A percentile compares a stretch with the other conserved stretches of the same genome.
These are phyloP conservation scores for Daldinia decipiens DNA, from an alignment of 495 filamentous ascomycete genomes.

Conservation along the genomic window DNA sequence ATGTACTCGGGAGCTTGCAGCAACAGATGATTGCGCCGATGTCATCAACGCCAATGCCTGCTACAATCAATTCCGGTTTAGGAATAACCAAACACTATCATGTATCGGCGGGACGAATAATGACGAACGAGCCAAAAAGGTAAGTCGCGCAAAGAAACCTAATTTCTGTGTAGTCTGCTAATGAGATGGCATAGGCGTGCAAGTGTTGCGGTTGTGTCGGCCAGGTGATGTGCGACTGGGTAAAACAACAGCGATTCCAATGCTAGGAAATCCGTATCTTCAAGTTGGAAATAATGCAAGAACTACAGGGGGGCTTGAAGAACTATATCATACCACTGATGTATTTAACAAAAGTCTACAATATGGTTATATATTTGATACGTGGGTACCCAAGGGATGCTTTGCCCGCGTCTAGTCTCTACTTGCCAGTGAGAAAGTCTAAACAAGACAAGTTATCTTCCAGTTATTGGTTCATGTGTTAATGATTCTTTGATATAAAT, in stretches of 20 bases:
- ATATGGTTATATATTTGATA: too few species aligned
- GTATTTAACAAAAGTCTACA: too few species aligned
- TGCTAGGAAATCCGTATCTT: conserved; percentile 29
- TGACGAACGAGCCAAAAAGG: conserved; percentile 49
- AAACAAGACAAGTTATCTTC: neutral
- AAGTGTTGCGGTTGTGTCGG: conserved; percentile 54
- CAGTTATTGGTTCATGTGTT: too few species aligned
- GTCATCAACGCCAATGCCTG: conserved; percentile 58
- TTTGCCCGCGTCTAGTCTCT: too few species aligned
- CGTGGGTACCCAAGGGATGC: too few species aligned
- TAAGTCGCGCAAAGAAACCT: conserved; percentile 1
- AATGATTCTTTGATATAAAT: too few species aligned
- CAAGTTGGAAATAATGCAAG: neutral
- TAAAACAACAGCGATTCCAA: conserved; percentile 35
- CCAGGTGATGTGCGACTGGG: conserved; percentile 52
- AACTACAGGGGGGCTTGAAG: neutral
- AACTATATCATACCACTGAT: too few species aligned
- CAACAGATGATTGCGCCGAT: conserved; percentile 54
- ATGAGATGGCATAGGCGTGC: conserved; percentile 47
- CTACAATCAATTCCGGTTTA: conserved; percentile 57
- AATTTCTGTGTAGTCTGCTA: neutral
- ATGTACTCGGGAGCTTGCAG: conserved; percentile 50
- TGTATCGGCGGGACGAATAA: conserved; percentile 55
- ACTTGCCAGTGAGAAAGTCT: neutral
- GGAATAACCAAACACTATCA: conserved; percentile 48